phyloP scores from a whole-genome alignment of 2,329 filamentous ascomycete species.

The Colletotrichum magnum region DNA sequence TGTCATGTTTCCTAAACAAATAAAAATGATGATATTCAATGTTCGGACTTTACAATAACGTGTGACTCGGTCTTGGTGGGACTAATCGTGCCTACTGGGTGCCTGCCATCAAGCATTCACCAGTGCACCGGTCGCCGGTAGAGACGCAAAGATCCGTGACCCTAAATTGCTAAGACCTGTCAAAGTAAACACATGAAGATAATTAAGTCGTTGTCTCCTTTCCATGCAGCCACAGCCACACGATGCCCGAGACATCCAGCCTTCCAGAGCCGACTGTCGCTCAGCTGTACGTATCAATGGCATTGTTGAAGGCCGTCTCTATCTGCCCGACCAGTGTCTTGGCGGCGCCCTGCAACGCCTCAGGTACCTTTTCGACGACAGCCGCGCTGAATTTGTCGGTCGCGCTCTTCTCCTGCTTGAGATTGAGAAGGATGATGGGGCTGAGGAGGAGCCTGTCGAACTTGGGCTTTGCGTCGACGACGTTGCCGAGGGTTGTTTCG shows the following conservation, averaged over 20 bases:
- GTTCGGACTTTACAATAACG: neutral
- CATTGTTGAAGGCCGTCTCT: slow-evolving; percentile 54
- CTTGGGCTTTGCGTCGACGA: slow-evolving; percentile 57
- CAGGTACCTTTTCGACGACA: slow-evolving; percentile 57
- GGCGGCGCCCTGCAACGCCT: slow-evolving; percentile 50
- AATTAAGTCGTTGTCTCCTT: too few relatives aligned
- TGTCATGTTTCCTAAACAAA: slow-evolving; percentile 22
- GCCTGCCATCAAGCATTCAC: too few relatives aligned
- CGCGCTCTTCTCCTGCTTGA: slow-evolving; percentile 57
- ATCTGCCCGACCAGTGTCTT: slow-evolving; percentile 54
- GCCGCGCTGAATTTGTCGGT: slow-evolving; percentile 54
- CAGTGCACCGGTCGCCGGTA: too few relatives aligned
- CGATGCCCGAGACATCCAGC: too few relatives aligned
- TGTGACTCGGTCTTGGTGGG: too few relatives aligned
- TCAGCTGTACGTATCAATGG: slow-evolving; percentile 50
- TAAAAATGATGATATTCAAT: slow-evolving; percentile 32
- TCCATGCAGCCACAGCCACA: too few relatives aligned
- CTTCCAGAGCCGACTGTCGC: neutral
- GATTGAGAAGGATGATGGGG: slow-evolving; percentile 58
- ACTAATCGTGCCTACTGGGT: too few relatives aligned
- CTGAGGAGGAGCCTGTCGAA: slow-evolving; percentile 59
- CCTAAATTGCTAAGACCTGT: neutral
- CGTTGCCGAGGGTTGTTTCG: slow-evolving; percentile 53
- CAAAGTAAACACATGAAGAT: neutral
- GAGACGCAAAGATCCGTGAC: too few relatives aligned